Percentiles rank a stretch among this genome's conserved stretches.
Conservation (phyloP, 2,329 filamentous ascomycete genomes). For the Canariomyces notabilis region DNA sequence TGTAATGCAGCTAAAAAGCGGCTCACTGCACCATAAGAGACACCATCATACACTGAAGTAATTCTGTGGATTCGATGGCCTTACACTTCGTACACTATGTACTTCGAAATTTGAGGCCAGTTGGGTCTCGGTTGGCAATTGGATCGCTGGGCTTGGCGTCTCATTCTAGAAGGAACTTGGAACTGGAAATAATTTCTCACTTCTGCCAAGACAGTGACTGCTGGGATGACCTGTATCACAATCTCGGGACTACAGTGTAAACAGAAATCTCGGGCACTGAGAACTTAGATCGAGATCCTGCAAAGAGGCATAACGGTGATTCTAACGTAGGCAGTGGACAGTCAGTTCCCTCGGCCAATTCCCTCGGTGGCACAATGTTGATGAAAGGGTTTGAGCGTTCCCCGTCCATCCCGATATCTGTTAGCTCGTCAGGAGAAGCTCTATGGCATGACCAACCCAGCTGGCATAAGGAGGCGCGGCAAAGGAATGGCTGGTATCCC, state of each 20-base stretch:
- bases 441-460: too few species aligned
- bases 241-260: not conserved
- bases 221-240: not conserved
- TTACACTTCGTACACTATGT: too few species aligned
- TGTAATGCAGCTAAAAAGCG: too few species aligned
- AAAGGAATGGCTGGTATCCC: not conserved
- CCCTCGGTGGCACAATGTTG: too few species aligned
- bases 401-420: not conserved
- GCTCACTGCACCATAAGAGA: too few species aligned
- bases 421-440: not conserved
- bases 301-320: not conserved
- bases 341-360: too few species aligned
- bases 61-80: too few species aligned
- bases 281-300: not conserved
- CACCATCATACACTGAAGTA: too few species aligned
- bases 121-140: too few species aligned
- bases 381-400: too few species aligned
- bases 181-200: not conserved
- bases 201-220: constrained; percentile 9
- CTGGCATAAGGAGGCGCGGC: not conserved
- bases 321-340: not conserved
- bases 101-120: too few species aligned
- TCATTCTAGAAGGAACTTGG: constrained; percentile 17
- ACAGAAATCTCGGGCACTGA: not conserved
- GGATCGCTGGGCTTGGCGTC: constrained; percentile 4